These are phyloP conservation scores for Neckera pumila DNA, from an alignment of 225 moss, liverwort and hornwort genomes.

Conservation along the genomic window DNA sequence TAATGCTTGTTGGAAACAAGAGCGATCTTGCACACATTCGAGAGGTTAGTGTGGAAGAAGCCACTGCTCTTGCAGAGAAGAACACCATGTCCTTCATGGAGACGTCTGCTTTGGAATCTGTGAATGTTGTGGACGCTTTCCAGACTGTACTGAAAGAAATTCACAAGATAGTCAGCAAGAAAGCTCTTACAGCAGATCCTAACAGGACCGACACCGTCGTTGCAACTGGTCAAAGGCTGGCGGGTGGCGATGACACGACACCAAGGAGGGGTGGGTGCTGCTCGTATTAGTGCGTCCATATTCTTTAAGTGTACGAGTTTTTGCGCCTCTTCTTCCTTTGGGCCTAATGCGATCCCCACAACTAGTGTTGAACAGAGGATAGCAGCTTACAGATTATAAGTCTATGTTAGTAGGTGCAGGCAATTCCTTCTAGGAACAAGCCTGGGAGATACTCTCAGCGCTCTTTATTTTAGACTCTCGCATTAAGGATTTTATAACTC, in stretches of 20 bases:
- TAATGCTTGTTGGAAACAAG: slow-evolving; percentile 69
- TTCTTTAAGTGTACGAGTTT: background rate
- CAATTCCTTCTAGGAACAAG: slow-evolving; percentile 8
- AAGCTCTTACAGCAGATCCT: slow-evolving; percentile 42
- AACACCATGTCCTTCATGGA: slow-evolving; percentile 64
- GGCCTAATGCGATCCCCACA: background rate
- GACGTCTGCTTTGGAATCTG: slow-evolving; percentile 58
- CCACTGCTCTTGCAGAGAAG: slow-evolving; percentile 51
- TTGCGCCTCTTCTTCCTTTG: background rate
- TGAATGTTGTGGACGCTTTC: slow-evolving; percentile 58
- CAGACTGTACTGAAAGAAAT: slow-evolving; percentile 57
- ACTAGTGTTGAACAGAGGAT: slow-evolving; percentile 4
- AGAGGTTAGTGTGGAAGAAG: slow-evolving; percentile 54
- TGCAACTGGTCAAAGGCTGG: slow-evolving; percentile 44
- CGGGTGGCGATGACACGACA: slow-evolving; percentile 48
- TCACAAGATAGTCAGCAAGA: slow-evolving; percentile 62
- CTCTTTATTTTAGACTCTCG: slow-evolving; percentile 3
- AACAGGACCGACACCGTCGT: slow-evolving; percentile 24
- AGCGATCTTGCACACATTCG: slow-evolving; percentile 58
- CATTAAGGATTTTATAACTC: background rate
- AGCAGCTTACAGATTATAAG: slow-evolving; percentile 1
- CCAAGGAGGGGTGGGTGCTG: slow-evolving; percentile 47
- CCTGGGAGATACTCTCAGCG: background rate
- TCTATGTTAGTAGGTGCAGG: slow-evolving; percentile 1
- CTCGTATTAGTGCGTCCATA: slow-evolving; percentile 19